Evolutionary conservation across 1,284 basidiomycete species (phyloP).

Genomic region (Ceratobasidium theobromae): DNA sequence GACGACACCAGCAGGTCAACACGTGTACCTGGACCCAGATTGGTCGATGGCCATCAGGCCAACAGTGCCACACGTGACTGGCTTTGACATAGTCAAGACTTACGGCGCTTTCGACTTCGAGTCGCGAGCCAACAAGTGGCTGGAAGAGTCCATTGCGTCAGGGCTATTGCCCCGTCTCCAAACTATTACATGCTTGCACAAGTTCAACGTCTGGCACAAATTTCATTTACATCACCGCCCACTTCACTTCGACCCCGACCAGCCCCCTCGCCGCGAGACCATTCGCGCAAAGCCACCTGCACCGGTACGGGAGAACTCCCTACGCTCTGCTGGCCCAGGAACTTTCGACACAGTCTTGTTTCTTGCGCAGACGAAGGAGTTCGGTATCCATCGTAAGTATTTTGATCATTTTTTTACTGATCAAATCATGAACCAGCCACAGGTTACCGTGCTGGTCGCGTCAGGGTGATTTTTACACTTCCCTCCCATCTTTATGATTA

Average conservation of each 20-base stretch:
- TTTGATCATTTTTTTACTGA: no score
- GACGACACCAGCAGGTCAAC: no score
- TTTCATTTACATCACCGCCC: neutral
- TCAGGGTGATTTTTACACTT: neutral
- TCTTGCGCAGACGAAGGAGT: neutral
- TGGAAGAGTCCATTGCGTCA: no score
- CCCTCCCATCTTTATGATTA: neutral
- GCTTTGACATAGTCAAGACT: no score
- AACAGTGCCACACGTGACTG: no score
- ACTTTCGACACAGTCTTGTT: neutral
- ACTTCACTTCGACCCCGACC: neutral
- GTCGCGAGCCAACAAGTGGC: no score
- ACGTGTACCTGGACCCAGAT: no score
- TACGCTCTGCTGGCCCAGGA: neutral
- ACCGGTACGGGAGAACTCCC: no score
- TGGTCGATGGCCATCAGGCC: no score
- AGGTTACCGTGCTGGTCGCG: conserved; percentile 6
- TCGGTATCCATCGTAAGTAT: neutral
- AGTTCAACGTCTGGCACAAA: neutral
- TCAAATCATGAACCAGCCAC: neutral
- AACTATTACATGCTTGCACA: neutral
- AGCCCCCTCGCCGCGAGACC: neutral
- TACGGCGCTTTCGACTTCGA: no score
- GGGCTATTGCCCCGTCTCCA: no score
- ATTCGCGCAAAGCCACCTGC: neutral